phyloP scores from a whole-genome alignment of 768 basidiomycete genomes.

The Gelatoporia subvermispora region DNA sequence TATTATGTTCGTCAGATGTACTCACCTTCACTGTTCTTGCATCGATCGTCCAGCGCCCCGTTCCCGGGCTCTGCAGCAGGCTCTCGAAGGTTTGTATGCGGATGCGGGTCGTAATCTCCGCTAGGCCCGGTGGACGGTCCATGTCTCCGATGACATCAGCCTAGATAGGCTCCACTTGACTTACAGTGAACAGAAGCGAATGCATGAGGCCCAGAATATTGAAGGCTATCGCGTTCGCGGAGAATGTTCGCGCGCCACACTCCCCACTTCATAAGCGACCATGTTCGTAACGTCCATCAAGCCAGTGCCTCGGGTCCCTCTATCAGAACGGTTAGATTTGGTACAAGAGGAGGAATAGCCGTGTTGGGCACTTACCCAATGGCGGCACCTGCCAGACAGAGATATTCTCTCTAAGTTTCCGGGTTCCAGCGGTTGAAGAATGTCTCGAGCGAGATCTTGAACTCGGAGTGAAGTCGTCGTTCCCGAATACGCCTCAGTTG shows the following conservation, averaged over 20 bases:
- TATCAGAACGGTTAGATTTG: constrained; percentile 27
- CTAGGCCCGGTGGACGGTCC: constrained; percentile 93
- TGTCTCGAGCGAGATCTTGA: constrained; percentile 96
- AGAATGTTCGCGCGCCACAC: constrained; percentile 95
- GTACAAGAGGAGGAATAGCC: not conserved
- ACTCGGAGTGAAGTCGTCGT: constrained; percentile 96
- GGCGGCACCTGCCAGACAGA: constrained; percentile 96
- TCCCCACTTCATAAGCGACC: constrained; percentile 91
- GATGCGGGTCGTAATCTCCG: constrained; percentile 86
- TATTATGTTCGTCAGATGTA: no score
- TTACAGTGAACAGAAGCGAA: constrained; percentile 97
- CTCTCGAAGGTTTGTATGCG: no score
- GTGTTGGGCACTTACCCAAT: constrained; percentile 68
- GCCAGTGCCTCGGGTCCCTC: constrained; percentile 98
- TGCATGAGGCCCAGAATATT: constrained; percentile 99
- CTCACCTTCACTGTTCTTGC: no score
- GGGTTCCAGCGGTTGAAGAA: constrained; percentile 99
- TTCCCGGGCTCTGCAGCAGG: no score
- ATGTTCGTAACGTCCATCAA: constrained; percentile 95
- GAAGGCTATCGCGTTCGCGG: constrained; percentile 99
- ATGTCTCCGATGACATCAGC: constrained; percentile 98
- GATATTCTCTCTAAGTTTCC: constrained; percentile 98
- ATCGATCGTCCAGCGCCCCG: no score
- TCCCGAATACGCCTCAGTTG: constrained; percentile 96
- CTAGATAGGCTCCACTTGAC: constrained; percentile 99